phyloP scores from a whole-genome alignment of 495 filamentous ascomycete species.

The Chaetomium fimeti region DNA sequence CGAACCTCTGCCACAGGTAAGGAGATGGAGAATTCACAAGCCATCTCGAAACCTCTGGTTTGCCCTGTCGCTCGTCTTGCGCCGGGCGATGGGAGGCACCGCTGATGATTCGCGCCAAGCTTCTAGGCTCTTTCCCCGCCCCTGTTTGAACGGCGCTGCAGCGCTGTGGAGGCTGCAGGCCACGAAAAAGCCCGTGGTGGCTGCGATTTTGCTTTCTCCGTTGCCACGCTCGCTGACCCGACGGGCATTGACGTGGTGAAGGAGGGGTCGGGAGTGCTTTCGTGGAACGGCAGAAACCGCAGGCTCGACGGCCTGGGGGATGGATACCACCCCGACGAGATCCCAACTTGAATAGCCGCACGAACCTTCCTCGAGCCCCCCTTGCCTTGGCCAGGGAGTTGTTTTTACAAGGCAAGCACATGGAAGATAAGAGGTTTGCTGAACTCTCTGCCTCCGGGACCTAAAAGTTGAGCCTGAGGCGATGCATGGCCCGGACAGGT shows the following conservation, averaged over 20 bases:
- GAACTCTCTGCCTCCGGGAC: not conserved
- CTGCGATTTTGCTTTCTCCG: not conserved
- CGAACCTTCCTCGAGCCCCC: not conserved
- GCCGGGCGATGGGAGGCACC: not conserved
- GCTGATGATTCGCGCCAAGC: not conserved
- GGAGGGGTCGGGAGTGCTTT: not conserved
- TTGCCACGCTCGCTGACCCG: not conserved
- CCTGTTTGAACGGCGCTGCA: not conserved
- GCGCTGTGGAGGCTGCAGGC: not conserved
- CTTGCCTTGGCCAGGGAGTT: too few species aligned
- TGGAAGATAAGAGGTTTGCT: not conserved
- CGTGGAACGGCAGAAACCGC: not conserved
- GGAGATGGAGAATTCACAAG: not conserved
- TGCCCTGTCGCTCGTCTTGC: not conserved
- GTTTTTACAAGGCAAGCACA: not conserved
- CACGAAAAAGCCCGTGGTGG: not conserved
- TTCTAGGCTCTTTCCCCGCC: not conserved
- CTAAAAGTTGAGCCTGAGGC: not conserved
- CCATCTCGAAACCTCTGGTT: not conserved
- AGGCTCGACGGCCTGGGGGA: not conserved
- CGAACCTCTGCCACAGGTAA: too few species aligned
- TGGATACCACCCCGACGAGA: not conserved
- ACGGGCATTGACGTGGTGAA: not conserved
- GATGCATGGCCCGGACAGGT: not conserved
- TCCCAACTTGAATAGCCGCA: not conserved